Evolutionary conservation across 352 stramenopile species (phyloP).

Genomic region (Peronospora farinosa): DNA sequence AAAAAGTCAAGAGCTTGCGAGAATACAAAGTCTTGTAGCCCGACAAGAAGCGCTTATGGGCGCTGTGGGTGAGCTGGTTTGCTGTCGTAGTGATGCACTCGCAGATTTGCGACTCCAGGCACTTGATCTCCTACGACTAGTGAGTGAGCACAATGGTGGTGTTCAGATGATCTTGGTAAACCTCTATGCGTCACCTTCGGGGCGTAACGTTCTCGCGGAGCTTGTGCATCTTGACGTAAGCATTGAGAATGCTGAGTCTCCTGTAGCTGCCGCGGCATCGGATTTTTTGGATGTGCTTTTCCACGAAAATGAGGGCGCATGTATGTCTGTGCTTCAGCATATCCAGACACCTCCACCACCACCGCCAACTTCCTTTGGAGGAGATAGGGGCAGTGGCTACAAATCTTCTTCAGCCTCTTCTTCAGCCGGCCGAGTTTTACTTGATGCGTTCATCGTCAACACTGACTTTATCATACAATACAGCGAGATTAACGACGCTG

Average conservation of each 20-base stretch:
- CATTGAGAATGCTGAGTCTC: conserved; percentile 47
- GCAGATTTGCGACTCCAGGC: conserved; percentile 58
- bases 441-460: conserved; percentile 49
- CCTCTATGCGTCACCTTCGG: conserved; percentile 38
- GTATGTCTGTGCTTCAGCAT: conserved; percentile 70
- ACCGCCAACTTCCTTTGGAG: conserved; percentile 1
- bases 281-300: conserved; percentile 58
- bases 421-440: conserved; percentile 41
- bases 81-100: conserved; percentile 34
- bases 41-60: conserved; percentile 54
- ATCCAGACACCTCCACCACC: conserved; percentile 43
- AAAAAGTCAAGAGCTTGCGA: conserved; percentile 39
- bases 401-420: conserved; percentile 9
- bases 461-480: conserved; percentile 34
- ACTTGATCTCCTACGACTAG: conserved; percentile 51
- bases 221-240: conserved; percentile 52
- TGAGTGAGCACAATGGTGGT: conserved; percentile 48
- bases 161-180: conserved; percentile 73
- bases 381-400: conserved; percentile 12
- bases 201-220: conserved; percentile 46
- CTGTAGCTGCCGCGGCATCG: conserved; percentile 49
- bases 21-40: conserved; percentile 59
- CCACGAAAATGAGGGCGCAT: conserved; percentile 49
- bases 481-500: conserved; percentile 8
- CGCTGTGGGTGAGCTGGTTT: conserved; percentile 61